Conservation (phyloP, 2,329 filamentous ascomycete species). For the Penicillium sp. region DNA sequence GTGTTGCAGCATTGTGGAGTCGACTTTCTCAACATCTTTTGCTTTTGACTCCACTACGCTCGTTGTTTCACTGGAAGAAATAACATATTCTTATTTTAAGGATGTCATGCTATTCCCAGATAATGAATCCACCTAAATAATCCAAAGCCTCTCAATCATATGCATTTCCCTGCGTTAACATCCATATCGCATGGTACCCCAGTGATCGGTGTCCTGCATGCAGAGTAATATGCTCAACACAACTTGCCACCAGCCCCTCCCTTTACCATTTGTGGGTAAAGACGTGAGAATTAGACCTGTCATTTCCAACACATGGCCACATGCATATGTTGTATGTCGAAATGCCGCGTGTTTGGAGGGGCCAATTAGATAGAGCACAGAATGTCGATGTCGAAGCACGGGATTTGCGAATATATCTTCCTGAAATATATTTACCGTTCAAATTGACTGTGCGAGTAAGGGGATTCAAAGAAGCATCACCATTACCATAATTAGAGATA, state of each 20-base stretch:
- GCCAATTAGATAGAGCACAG: neutral
- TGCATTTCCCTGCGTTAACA: neutral
- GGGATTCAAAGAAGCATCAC: neutral
- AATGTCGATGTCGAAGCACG: neutral
- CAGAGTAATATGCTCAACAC: slow-evolving; percentile 10
- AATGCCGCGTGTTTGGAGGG: slow-evolving; percentile 7
- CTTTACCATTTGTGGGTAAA: slow-evolving; percentile 4
- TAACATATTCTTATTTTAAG: neutral
- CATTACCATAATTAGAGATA: neutral
- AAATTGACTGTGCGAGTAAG: neutral
- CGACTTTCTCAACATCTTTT: neutral
- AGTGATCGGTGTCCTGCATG: slow-evolving; percentile 11
- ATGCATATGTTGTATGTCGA: slow-evolving; percentile 9
- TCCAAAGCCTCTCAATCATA: neutral
- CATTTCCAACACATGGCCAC: slow-evolving; percentile 20
- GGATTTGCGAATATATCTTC: neutral
- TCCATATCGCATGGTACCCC: slow-evolving; percentile 12
- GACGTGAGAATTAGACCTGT: slow-evolving; percentile 13
- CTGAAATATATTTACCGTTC: neutral
- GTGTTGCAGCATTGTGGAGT: slow-evolving; percentile 18
- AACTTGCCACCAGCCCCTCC: neutral
- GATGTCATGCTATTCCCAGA: neutral
- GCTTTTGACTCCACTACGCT: neutral
- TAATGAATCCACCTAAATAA: neutral
- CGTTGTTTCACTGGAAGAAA: neutral